Conservation (phyloP, 495 filamentous ascomycete genomes). For the Geopyxis carbonaria region DNA sequence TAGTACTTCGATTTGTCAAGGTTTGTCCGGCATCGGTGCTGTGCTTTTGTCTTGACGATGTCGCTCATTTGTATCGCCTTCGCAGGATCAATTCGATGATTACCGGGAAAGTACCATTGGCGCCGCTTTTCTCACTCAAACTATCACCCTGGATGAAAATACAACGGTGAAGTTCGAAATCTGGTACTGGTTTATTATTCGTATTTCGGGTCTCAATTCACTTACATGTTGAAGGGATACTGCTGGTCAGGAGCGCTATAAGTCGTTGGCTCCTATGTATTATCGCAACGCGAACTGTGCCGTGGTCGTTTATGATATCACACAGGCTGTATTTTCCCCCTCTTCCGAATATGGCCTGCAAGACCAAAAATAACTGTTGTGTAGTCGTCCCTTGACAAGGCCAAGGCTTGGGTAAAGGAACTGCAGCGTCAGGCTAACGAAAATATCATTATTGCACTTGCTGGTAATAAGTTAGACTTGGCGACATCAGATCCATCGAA, state of each 20-base stretch:
- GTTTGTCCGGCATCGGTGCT: slow-evolving; percentile 31
- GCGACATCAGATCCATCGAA: slow-evolving; percentile 64
- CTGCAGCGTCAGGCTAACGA: slow-evolving; percentile 96
- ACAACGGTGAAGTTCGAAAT: slow-evolving; percentile 99
- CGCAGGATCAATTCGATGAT: slow-evolving; percentile 97
- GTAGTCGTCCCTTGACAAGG: slow-evolving; percentile 90
- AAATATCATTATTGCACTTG: slow-evolving; percentile 96
- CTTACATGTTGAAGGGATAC: slow-evolving; percentile 42
- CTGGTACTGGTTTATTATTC: slow-evolving; percentile 36
- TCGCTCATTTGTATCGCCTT: neutral
- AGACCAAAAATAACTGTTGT: slow-evolving; percentile 3
- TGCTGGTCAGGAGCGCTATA: slow-evolving; percentile 93
- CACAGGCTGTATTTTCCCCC: slow-evolving; percentile 63
- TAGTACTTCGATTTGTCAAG: slow-evolving; percentile 96
- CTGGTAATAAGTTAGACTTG: slow-evolving; percentile 93
- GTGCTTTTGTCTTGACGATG: neutral
- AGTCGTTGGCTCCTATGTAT: slow-evolving; percentile 97
- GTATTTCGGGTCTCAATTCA: slow-evolving; percentile 7
- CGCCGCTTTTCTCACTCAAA: slow-evolving; percentile 96
- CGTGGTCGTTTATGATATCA: slow-evolving; percentile 97
- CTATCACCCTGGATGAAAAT: slow-evolving; percentile 88
- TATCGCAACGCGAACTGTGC: slow-evolving; percentile 98
- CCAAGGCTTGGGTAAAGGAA: slow-evolving; percentile 99
- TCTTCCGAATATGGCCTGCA: neutral
- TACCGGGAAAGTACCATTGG: slow-evolving; percentile 98